Evolutionary conservation across 768 basidiomycete species (phyloP), one percentile per base, ranked within the genome.

Genomic region (Obba rivulosa): DNA sequence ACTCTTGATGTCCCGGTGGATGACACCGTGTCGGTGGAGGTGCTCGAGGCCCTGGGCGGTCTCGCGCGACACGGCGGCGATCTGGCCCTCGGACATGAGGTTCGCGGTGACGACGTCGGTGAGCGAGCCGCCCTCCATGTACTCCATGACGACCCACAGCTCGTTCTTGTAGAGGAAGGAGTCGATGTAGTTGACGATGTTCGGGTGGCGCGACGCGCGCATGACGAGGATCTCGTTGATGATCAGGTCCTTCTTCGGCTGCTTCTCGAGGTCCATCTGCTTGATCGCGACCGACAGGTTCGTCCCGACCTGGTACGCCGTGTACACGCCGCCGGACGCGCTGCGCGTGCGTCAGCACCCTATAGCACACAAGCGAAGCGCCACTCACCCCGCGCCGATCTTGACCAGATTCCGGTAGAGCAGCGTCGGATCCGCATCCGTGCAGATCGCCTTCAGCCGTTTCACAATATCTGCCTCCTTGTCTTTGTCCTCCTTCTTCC

Each of bases 141-240:
- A 97, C 71, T 97, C 96, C 96, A 99, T 98, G 48, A 98, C 92
- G 34, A 99, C 93, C 96, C 96, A 98, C 3, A 99, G 76, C 62
- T 98, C 96, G 65, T 95, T 96, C 76, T 91, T 93, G 75, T 95
- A 81, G 36, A 98, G 69, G 79, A 97, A 99, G 2, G 93, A 95
- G 65, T 99, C 96, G 62, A 97, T 97, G 70, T 92, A 99, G 66
- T 99, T 97, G 72, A 99, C 95, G 57, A 98, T 97, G 64, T 99
- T 99, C n/a, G 93, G 92, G 65, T 97, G 94, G 31, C 90, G 79
- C 16, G 89, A 90, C 20, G 92, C 85, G 20, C 94, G 89, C 96
- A 99, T 98, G 62, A 98, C 96, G 55, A 99, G 81, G 57, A 98
- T 98, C 69, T 99, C 96, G 69, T 99, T 98, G 73, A 99, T 98